Evolutionary conservation across 495 filamentous ascomycete genomes (phyloP), one percentile per base, ranked within the genome.

Genomic region (Tetracladium marchalianum): DNA sequence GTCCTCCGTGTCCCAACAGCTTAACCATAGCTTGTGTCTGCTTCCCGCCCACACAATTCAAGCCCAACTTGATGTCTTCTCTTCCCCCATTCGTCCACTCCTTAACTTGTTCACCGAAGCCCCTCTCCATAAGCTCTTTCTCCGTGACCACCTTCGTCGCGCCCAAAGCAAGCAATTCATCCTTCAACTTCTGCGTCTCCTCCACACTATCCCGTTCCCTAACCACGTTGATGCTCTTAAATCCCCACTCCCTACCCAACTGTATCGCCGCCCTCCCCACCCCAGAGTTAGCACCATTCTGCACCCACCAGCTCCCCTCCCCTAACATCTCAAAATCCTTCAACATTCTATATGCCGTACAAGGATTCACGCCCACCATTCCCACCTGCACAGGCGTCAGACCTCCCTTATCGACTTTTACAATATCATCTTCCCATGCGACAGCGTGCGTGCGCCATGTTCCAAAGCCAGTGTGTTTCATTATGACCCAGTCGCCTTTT

Each of bases 1-100:
- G 77, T 1, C 76, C 87, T 13, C 76, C 74, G 0, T 70, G 64
- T 1, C 71, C 69, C 19, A 98, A 67, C 1, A 70, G 66, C 60
- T 82, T 82, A 5, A 87, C 83, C 52, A 97, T 63, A 1, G 80
- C 73, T 19, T 77, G 74, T 4, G 86, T 85, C 33, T 79, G 75
- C 60, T 87, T 84, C 1, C 92, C 92, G n/a, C 92, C 93, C 0
- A 98, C 92, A 59, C 93, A 98, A 58, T 98, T 97, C 38, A 98
- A 62, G 0, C 78, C 93, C 5, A 98, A 65, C 45, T 78, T 74
- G 35, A 94, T 68, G 0, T 75, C 70, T 46, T 87, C 80, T 12
- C 76, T 66, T 2, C 77, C 84, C 4, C 79, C 76, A 35, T 77
- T 70, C 27, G 87, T 93, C 63, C 79, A 72, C 47, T 83, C 75